These are phyloP conservation scores for Penicillium sp. DNA, from an alignment of 2,329 filamentous ascomycete genomes.

Conservation along the genomic window DNA sequence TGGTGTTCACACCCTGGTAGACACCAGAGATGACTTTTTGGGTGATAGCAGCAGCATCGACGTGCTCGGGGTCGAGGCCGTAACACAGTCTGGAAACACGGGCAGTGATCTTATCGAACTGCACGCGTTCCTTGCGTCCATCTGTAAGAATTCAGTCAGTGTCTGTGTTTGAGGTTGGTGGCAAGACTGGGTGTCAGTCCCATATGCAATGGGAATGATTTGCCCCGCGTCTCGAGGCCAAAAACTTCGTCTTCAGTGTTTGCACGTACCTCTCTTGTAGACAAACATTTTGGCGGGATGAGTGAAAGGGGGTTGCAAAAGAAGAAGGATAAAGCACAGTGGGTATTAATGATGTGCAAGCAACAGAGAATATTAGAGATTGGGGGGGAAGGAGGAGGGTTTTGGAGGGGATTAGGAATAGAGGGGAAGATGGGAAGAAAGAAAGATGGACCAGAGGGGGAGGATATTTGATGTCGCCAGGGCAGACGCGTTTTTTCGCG, in stretches of 20 bases:
- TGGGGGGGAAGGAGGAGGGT: slow-evolving; percentile 16
- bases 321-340: slow-evolving; percentile 16
- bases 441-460: slow-evolving; percentile 15
- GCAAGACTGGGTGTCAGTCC: slow-evolving; percentile 11
- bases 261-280: slow-evolving; percentile 60
- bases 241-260: not conserved
- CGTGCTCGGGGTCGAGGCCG: slow-evolving; percentile 90
- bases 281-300: slow-evolving; percentile 56
- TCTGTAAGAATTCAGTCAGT: slow-evolving; percentile 57
- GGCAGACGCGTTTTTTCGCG: slow-evolving; percentile 37
- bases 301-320: slow-evolving; percentile 9
- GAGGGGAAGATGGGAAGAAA: slow-evolving; percentile 11
- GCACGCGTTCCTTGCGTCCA: slow-evolving; percentile 98
- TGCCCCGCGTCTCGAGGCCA: not conserved
- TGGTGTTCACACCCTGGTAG: slow-evolving; percentile 95
- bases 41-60: slow-evolving; percentile 96
- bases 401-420: slow-evolving; percentile 25
- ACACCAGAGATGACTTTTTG: slow-evolving; percentile 99
- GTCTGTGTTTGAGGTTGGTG: slow-evolving; percentile 12
- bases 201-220: not conserved
- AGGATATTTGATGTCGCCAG: slow-evolving; percentile 35
- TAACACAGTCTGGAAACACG: slow-evolving; percentile 98
- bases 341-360: slow-evolving; percentile 26
- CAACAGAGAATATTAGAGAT: slow-evolving; percentile 10
- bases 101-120: slow-evolving; percentile 99